Base-by-base conservation (phyloP, 2,329 filamentous ascomycete species). In the Myotisia sp. region DNA sequence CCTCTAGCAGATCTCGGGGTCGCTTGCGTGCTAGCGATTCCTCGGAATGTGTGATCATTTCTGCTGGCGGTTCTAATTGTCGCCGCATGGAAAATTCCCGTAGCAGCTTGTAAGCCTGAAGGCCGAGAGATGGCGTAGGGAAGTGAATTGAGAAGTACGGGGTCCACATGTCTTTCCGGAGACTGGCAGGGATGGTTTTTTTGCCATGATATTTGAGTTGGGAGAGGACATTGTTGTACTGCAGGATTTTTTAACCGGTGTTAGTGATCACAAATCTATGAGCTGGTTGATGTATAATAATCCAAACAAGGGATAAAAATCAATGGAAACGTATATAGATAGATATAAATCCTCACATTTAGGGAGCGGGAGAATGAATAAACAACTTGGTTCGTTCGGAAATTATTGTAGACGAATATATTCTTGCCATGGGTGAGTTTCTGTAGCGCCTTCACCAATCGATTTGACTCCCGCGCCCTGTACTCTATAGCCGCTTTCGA, bases 121-220 rank as follows among this genome's bases (percentile, higher is more conserved):
- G 62, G 34, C 72, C 72, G 41, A 64, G 51, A 31, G 52, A 50
- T 26, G 60, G 42, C 26, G 61, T 54, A 18, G 68, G 63, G 44
- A 77, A 72, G 41, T 66, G 64, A 31, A 76, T 58, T 17, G 66
- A 67, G 48, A 64, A 73, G 50, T 74, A 67, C 0, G 73, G 72
- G 9, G 57, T 58, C 74, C 74, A 78, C 50, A 74, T 60, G 50
- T 78, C 74, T 49, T 69, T 71, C 40, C 74, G 71, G 32, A 77
- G 55, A 5, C 51, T 53, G 26, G 67, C 54, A 18, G 73, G 73
- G 14, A 70, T 61, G 32, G 71, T 70, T 51, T 77, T 74, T 49
- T 76, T 76, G 55, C 73, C 73, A 29, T 73, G 65, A 54, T 69
- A 75, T 41, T 73, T 55, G 19, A 77, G 58, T 56, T 77, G 74